phyloP scores from a whole-genome alignment of 1,284 basidiomycete genomes.

The Takashimella tepidaria region DNA sequence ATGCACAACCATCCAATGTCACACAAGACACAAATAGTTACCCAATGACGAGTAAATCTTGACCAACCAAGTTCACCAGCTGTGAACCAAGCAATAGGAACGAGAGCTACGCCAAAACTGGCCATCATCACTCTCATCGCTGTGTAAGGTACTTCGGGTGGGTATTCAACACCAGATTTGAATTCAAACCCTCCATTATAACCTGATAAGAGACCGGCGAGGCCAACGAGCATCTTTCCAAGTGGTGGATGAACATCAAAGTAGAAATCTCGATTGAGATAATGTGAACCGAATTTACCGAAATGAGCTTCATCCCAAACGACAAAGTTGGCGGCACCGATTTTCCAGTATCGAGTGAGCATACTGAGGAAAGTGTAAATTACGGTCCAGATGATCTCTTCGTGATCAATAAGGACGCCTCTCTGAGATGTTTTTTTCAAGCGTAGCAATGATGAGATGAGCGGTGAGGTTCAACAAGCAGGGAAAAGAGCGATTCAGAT shows the following conservation, averaged over 20 bases:
- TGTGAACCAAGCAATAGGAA: constrained; percentile 94
- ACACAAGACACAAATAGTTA: constrained; percentile 87
- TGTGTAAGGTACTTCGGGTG: constrained; percentile 79
- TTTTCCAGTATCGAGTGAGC: constrained; percentile 90
- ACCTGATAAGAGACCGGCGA: constrained; percentile 83
- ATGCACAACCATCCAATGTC: constrained; percentile 96
- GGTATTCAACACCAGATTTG: constrained; percentile 85
- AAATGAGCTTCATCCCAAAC: constrained; percentile 99
- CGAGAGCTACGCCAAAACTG: constrained; percentile 88
- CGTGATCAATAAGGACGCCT: constrained; percentile 75
- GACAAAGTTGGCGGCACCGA: constrained; percentile 80
- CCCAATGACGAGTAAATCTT: constrained; percentile 79
- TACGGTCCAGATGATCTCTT: constrained; percentile 72
- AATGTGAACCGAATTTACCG: constrained; percentile 94
- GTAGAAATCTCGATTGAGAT: constrained; percentile 57
- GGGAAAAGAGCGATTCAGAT: neutral
- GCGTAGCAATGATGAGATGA: neutral
- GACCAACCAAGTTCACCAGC: constrained; percentile 93
- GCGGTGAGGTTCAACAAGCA: too few relatives aligned
- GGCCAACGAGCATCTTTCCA: constrained; percentile 96
- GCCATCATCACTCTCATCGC: constrained; percentile 95
- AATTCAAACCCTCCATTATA: constrained; percentile 92
- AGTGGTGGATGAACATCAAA: constrained; percentile 86
- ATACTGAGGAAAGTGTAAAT: constrained; percentile 90
- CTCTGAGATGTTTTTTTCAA: constrained; percentile 48